phyloP scores from a whole-genome alignment of 2,329 filamentous ascomycete species.

The Cercospora janseana region DNA sequence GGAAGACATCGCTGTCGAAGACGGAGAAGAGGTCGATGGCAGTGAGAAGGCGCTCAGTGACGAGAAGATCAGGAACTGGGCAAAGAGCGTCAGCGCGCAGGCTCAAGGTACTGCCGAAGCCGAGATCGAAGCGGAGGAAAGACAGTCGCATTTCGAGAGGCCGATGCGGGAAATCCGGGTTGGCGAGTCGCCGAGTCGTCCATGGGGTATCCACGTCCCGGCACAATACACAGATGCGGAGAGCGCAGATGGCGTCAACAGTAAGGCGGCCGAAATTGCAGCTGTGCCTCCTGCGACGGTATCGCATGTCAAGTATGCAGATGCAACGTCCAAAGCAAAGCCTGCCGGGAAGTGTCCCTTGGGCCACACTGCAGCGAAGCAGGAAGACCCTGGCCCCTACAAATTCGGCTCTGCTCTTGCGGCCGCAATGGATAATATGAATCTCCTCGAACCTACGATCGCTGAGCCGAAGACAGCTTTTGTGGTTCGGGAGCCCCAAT shows the following conservation, averaged over 20 bases:
- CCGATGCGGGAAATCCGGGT: conserved; percentile 86
- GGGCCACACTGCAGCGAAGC: conserved; percentile 17
- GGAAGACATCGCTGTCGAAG: conserved; percentile 50
- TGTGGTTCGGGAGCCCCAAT: neutral
- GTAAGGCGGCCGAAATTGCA: conserved; percentile 49
- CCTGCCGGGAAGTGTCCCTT: conserved; percentile 27
- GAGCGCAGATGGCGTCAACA: conserved; percentile 37
- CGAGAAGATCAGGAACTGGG: conserved; percentile 81
- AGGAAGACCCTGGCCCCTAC: neutral
- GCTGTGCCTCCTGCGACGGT: conserved; percentile 40
- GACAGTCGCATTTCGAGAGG: conserved; percentile 76
- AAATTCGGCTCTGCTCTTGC: conserved; percentile 3
- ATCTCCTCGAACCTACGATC: neutral
- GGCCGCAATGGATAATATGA: neutral
- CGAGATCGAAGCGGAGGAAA: conserved; percentile 54
- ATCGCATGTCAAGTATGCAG: conserved; percentile 9
- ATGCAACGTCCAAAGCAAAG: conserved; percentile 3
- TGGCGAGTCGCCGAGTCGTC: conserved; percentile 86
- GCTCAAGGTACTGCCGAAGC: conserved; percentile 44
- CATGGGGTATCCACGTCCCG: conserved; percentile 88
- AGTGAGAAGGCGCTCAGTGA: conserved; percentile 54
- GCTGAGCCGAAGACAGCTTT: conserved; percentile 6
- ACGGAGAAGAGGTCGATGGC: conserved; percentile 42
- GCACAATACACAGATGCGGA: conserved; percentile 43
- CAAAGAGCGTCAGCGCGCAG: conserved; percentile 67